Conservation (phyloP, 2,329 filamentous ascomycete species). For the Endocalyx cinctus region DNA sequence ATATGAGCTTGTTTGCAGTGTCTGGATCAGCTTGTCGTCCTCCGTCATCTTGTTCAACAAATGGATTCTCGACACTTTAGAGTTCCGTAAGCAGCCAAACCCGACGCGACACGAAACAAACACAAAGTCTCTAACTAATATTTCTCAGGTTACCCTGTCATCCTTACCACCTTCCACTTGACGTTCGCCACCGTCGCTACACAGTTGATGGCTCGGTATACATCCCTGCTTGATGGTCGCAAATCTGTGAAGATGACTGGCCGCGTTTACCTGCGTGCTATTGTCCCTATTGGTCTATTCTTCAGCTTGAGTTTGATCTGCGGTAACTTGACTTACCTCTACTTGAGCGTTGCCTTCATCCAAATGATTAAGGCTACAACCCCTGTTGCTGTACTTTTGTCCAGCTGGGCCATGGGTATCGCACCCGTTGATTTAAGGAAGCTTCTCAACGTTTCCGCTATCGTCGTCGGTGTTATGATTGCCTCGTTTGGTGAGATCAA, state of each 20-base stretch:
- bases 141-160: constrained; percentile 60
- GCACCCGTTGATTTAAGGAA: constrained; percentile 79
- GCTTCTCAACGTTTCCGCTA: constrained; percentile 88
- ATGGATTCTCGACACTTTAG: constrained; percentile 82
- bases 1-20: constrained; percentile 44
- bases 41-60: constrained; percentile 99
- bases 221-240: constrained; percentile 82
- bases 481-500: constrained; percentile 94
- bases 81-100: constrained; percentile 65
- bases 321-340: constrained; percentile 92
- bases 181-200: constrained; percentile 91
- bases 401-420: constrained; percentile 83
- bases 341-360: constrained; percentile 93
- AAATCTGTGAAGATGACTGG: constrained; percentile 98
- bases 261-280: constrained; percentile 85
- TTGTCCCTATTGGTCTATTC: constrained; percentile 91
- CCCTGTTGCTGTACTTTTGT: constrained; percentile 85
- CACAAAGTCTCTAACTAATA: constrained; percentile 17
- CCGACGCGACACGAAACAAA: background rate
- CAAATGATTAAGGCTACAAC: constrained; percentile 99
- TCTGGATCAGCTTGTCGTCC: constrained; percentile 90
- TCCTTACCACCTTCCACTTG: constrained; percentile 95
- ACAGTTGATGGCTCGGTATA: constrained; percentile 86
- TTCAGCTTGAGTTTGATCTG: constrained; percentile 96
- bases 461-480: constrained; percentile 90